A percentile compares a stretch with the other conserved stretches of the same genome.
Evolutionary conservation across 257 asterid species (phyloP).

Genomic region (Salvia splendens): DNA sequence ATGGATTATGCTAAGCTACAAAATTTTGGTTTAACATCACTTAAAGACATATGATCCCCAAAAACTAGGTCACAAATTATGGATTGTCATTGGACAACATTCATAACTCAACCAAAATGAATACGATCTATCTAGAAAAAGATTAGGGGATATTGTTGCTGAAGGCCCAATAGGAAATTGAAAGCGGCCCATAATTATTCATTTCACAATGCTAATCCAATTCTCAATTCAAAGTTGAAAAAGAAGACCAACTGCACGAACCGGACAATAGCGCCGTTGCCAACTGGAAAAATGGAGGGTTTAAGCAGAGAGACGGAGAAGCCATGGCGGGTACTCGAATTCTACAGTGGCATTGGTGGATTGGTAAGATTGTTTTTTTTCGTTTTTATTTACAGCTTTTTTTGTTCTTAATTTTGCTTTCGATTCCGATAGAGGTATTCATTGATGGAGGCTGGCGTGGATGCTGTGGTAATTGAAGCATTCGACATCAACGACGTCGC

Average conservation of each 20-base stretch:
- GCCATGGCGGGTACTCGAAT: conserved; percentile 88
- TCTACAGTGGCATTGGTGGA: conserved; percentile 98
- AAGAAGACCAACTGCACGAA: background rate
- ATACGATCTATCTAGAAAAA: too few species aligned
- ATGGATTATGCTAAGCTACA: too few species aligned
- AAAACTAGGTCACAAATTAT: too few species aligned
- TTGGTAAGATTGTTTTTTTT: conserved; percentile 41
- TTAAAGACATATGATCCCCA: too few species aligned
- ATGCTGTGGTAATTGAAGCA: conserved; percentile 80
- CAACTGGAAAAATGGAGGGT: conserved; percentile 47
- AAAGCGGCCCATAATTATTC: too few species aligned
- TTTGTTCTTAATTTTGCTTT: background rate
- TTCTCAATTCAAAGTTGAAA: too few species aligned
- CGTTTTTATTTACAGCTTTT: background rate
- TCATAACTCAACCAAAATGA: too few species aligned
- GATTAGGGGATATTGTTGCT: too few species aligned
- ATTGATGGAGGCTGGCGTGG: conserved; percentile 63
- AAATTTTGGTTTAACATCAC: too few species aligned
- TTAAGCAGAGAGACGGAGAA: conserved; percentile 40
- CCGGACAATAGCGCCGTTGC: background rate
- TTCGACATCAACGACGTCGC: conserved; percentile 91
- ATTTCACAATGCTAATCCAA: background rate
- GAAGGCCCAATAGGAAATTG: too few species aligned
- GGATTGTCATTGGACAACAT: too few species aligned
- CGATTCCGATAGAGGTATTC: conserved; percentile 63